Conservation (phyloP, 2,329 filamentous ascomycete genomes). For the Xylogone sp. region DNA sequence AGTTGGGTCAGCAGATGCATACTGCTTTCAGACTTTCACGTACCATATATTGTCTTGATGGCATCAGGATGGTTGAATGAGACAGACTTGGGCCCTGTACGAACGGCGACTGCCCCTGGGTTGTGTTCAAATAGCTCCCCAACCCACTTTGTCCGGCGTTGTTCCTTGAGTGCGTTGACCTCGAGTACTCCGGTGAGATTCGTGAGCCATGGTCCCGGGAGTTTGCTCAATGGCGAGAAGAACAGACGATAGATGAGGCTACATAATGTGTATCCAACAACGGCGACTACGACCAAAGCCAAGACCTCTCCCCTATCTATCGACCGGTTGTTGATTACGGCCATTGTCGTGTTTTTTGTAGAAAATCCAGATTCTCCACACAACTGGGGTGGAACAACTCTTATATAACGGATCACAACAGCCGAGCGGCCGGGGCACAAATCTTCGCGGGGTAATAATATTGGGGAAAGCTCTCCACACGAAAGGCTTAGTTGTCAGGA, state of each 20-base stretch:
- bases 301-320: background rate
- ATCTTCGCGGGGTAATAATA: too few species aligned
- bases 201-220: constrained; percentile 8
- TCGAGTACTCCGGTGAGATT: constrained; percentile 6
- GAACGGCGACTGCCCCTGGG: constrained; percentile 8
- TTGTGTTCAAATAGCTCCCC: constrained; percentile 6
- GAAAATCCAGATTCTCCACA: too few species aligned
- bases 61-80: constrained; percentile 13
- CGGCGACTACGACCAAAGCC: background rate
- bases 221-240: constrained; percentile 10
- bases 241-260: constrained; percentile 7
- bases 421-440: too few species aligned
- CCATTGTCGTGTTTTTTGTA: background rate
- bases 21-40: background rate
- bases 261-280: constrained; percentile 1
- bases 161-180: constrained; percentile 10
- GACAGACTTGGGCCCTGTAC: constrained; percentile 8
- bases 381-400: too few species aligned
- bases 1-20: background rate
- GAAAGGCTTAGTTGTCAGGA: too few species aligned
- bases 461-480: too few species aligned
- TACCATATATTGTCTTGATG: constrained; percentile 9
- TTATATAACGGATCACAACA: too few species aligned
- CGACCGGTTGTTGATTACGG: background rate
- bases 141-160: constrained; percentile 8